Evolutionary conservation across 1,139 yeast species (phyloP).

Genomic region (Torulaspora pretoriensis): DNA sequence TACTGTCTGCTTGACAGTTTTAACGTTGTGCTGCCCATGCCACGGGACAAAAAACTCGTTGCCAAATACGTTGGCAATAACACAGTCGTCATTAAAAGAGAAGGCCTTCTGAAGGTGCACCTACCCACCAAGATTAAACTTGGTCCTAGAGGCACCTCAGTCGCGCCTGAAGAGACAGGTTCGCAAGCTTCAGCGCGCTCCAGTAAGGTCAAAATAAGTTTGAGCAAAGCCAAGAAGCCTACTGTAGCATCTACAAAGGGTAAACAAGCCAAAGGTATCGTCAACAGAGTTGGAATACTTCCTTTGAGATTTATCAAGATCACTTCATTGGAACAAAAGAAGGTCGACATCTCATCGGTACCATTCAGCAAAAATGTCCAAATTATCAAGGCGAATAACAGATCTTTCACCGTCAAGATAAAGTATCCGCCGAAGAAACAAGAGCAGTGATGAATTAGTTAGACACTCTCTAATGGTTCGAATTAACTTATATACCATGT

Average conservation of each 20-base stretch:
- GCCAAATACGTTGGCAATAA: constrained; percentile 44
- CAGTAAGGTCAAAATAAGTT: constrained; percentile 18
- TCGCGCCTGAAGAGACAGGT: constrained; percentile 3
- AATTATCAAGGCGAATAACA: constrained; percentile 27
- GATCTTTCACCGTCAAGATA: constrained; percentile 31
- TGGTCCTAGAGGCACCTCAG: constrained; percentile 5
- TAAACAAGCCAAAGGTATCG: constrained; percentile 17
- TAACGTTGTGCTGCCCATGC: constrained; percentile 58
- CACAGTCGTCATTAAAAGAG: constrained; percentile 35
- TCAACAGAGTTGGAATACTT: constrained; percentile 31
- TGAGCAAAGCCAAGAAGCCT: constrained; percentile 15
- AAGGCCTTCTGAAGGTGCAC: constrained; percentile 38
- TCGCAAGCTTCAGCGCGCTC: constrained; percentile 6
- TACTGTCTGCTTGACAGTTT: constrained; percentile 61
- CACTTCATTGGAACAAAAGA: constrained; percentile 18
- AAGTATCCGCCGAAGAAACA: constrained; percentile 14
- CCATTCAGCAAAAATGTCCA: constrained; percentile 30
- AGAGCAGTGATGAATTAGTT: background rate
- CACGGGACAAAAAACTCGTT: constrained; percentile 62
- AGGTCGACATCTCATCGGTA: constrained; percentile 30
- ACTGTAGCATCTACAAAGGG: constrained; percentile 6
- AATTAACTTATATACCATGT: background rate
- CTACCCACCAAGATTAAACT: constrained; percentile 28
- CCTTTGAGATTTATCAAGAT: constrained; percentile 35
- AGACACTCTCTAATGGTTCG: background rate